Percentiles rank a stretch among this genome's conserved stretches.
These are phyloP conservation scores for Casuarina equisetifolia DNA, from an alignment of 306 rosid genomes.

Conservation along the genomic window DNA sequence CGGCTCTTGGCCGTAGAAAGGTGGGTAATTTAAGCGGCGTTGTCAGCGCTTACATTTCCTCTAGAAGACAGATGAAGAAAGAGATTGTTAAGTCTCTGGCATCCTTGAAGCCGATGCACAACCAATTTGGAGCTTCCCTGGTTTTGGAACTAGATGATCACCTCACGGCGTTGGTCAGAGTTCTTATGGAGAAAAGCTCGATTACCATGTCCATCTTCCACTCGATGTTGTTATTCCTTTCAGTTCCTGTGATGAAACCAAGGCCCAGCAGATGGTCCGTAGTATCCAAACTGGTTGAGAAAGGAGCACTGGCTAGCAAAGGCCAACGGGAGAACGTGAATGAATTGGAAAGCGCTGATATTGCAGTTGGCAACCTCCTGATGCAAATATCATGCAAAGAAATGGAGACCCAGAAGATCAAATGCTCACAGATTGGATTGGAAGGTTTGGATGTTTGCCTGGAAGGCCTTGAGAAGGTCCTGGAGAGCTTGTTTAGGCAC, in stretches of 20 bases:
- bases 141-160: conserved; percentile 41
- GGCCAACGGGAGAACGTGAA: conserved; percentile 33
- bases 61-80: conserved; percentile 49
- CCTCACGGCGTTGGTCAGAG: conserved; percentile 48
- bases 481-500: conserved; percentile 66
- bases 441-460: conserved; percentile 43
- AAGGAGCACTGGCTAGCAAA: conserved; percentile 29
- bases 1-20: conserved; percentile 57
- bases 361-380: conserved; percentile 42
- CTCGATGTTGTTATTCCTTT: conserved; percentile 49
- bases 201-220: conserved; percentile 48
- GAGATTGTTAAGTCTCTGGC: conserved; percentile 37
- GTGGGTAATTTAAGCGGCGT: conserved; percentile 41
- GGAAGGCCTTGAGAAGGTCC: conserved; percentile 51
- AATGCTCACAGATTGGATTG: conserved; percentile 43
- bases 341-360: conserved; percentile 59
- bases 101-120: conserved; percentile 43
- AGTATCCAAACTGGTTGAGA: conserved; percentile 55
- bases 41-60: conserved; percentile 34
- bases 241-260: conserved; percentile 44
- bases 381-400: conserved; percentile 27
- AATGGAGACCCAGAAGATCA: conserved; percentile 42
- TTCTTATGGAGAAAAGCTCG: conserved; percentile 58
- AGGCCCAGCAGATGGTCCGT: conserved; percentile 62
- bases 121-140: conserved; percentile 19